Evolutionary conservation across 2,329 filamentous ascomycete genomes (phyloP), one percentile per base, ranked within the genome.

Genomic region (Aspergillus ochraceoroseus): DNA sequence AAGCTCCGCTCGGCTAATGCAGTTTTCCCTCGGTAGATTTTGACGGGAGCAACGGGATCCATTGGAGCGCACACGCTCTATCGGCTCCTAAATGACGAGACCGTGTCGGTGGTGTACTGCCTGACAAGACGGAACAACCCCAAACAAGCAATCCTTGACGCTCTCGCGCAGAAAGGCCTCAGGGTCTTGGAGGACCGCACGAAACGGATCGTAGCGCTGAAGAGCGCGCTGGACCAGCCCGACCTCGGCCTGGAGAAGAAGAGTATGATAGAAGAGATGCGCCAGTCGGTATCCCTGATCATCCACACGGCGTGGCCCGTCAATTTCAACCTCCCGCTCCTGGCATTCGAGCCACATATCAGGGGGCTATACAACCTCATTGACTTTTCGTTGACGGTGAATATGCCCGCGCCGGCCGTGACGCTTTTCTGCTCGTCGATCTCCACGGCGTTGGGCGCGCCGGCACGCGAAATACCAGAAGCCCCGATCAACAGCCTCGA

Each of bases 291-390:
- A 1, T 69, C 71, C 3, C 58, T 65, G 8, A 68, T 77, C 29
- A 66, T 76, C 32, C 74, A 77, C 51, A 63, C 72, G 2, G 73
- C 74, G 11, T 77, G 74, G 74, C 69, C 72, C 1, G 74, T 77
- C 37, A 75, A 77, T 51, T 76, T 77, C 59, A 70, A 70, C 27
- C 62, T 76, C 40, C 70, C 69, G 1, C 59, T 77, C 1, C 47
- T 57, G 14, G 70, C 64, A 48, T 76, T 75, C 47, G 66, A 65
- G 20, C 65, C 68, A 25, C 70, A 75, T 49, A 70, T 66, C 32
- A 41, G 47, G 32, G 65, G 71, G 2, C 56, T 76, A 3, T 56
- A 59, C 33, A 67, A 73, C 41, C 62, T 77, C 0, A 55, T 75
- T 30, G 54, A 66, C 32, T 63, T 76, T 22, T 70, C 70, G 0